A percentile compares a stretch with the other conserved stretches of the same genome.
Conservation (phyloP, 352 stramenopile species). For the Phytophthora macrochlamydospora region DNA sequence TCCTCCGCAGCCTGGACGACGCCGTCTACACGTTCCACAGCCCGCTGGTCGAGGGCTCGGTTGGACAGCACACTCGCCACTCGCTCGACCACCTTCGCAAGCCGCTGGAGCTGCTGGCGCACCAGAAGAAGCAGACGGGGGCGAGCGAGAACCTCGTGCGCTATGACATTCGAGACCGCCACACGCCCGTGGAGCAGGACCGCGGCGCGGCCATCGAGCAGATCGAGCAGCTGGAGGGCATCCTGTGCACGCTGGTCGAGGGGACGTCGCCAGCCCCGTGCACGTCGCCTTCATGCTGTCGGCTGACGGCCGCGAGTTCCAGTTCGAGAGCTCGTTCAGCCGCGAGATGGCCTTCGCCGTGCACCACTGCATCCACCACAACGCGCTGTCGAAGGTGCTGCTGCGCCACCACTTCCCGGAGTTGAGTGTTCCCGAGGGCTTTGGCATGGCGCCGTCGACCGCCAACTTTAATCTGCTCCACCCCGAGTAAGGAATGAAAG, state of each 20-base stretch:
- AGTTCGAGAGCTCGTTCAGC: slow-evolving; percentile 72
- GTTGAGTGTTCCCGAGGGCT: slow-evolving; percentile 45
- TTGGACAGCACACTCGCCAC: slow-evolving; percentile 82
- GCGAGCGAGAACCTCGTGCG: slow-evolving; percentile 32
- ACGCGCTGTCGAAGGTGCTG: slow-evolving; percentile 79
- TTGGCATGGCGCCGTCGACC: slow-evolving; percentile 83
- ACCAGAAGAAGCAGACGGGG: neutral
- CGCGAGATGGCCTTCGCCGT: slow-evolving; percentile 85
- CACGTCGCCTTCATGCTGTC: slow-evolving; percentile 82
- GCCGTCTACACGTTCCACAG: slow-evolving; percentile 71
- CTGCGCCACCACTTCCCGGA: slow-evolving; percentile 70
- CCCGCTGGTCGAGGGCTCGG: slow-evolving; percentile 57
- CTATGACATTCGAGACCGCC: slow-evolving; percentile 76
- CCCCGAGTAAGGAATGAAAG: slow-evolving; percentile 6
- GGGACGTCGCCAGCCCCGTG: slow-evolving; percentile 32
- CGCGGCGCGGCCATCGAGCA: slow-evolving; percentile 53
- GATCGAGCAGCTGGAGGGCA: slow-evolving; percentile 55
- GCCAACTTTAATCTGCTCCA: slow-evolving; percentile 48
- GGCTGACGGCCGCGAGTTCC: slow-evolving; percentile 66
- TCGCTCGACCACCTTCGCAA: slow-evolving; percentile 82
- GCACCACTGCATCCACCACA: slow-evolving; percentile 90
- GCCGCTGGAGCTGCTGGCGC: slow-evolving; percentile 48
- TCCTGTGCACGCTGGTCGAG: slow-evolving; percentile 36
- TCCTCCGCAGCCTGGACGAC: slow-evolving; percentile 57
- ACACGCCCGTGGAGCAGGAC: slow-evolving; percentile 71